Evolutionary conservation across 805 yeast species (phyloP).

Genomic region (Starmerella ratchasimensis): DNA sequence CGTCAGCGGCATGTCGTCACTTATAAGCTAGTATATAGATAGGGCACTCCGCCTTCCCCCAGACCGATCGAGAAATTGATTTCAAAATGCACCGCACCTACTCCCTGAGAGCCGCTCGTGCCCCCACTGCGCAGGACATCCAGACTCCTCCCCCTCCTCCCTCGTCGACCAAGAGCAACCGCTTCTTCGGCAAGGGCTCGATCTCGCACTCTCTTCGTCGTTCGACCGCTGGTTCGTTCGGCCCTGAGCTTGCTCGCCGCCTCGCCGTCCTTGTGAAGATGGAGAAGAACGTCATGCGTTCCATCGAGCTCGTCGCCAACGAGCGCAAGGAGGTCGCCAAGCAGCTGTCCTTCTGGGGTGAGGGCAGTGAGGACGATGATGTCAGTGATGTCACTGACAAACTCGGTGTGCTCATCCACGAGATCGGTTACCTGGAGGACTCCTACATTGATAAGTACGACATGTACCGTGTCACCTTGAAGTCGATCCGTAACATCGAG

Average conservation of each 20-base stretch:
- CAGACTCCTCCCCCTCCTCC: conserved; percentile 94
- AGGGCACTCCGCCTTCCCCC: not conserved
- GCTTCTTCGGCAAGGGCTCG: conserved; percentile 77
- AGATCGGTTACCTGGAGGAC: conserved; percentile 95
- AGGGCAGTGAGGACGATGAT: conserved; percentile 82
- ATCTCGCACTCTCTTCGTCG: conserved; percentile 40
- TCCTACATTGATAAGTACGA: conserved; percentile 97
- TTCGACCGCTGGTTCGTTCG: conserved; percentile 78
- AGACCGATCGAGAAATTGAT: conserved; percentile 1
- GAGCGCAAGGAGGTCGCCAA: conserved; percentile 95
- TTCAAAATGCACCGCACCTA: conserved; percentile 87
- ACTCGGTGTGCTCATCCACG: conserved; percentile 88
- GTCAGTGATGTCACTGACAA: conserved; percentile 95
- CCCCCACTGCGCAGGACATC: conserved; percentile 94
- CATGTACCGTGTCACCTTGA: conserved; percentile 90
- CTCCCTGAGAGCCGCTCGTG: conserved; percentile 86
- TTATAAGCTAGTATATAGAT: conserved; percentile 13
- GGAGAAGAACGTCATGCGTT: conserved; percentile 91
- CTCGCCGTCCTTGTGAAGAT: conserved; percentile 83
- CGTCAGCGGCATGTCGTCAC: conserved; percentile 11
- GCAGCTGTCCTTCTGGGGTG: conserved; percentile 96
- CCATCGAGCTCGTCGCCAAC: conserved; percentile 80
- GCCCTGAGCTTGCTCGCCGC: conserved; percentile 90
- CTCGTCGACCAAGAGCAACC: conserved; percentile 66
- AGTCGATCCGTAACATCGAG: conserved; percentile 90